phyloP scores from a whole-genome alignment of 768 basidiomycete species.

The Amanita phalloides region DNA sequence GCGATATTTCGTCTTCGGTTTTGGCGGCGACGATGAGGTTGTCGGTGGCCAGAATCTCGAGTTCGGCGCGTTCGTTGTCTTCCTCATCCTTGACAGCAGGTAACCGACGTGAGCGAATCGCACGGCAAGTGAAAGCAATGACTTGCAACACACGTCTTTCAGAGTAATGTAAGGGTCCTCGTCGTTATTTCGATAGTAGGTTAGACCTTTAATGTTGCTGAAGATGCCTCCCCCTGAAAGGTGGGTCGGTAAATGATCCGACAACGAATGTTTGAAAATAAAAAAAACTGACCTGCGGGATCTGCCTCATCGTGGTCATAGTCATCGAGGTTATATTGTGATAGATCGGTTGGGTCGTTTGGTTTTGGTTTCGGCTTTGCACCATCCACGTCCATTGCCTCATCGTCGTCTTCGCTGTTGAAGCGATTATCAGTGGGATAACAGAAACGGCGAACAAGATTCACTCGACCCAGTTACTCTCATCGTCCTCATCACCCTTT shows the following conservation, averaged over 20 bases:
- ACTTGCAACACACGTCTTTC: constrained; percentile 57
- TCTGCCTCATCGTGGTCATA: constrained; percentile 72
- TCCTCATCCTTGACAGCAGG: constrained; percentile 43
- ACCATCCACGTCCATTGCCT: constrained; percentile 55
- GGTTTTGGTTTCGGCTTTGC: constrained; percentile 20
- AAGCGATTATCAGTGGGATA: constrained; percentile 11
- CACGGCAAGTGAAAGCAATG: constrained; percentile 5
- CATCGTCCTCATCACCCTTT: constrained; percentile 33
- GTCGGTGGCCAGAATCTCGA: constrained; percentile 83
- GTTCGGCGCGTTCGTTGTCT: constrained; percentile 80
- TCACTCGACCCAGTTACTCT: constrained; percentile 81
- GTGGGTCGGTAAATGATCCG: not conserved
- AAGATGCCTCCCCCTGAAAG: constrained; percentile 52
- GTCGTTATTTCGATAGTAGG: constrained; percentile 82
- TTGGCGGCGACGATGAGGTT: constrained; percentile 88
- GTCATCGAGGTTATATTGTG: constrained; percentile 82
- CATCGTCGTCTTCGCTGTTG: constrained; percentile 32
- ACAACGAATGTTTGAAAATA: not conserved
- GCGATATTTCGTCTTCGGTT: constrained; percentile 94
- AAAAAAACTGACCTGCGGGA: constrained; percentile 18
- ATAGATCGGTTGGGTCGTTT: constrained; percentile 48
- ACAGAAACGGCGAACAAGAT: constrained; percentile 21
- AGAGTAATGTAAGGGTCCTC: constrained; percentile 97
- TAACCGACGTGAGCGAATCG: not conserved
- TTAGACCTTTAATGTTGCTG: constrained; percentile 90